Evolutionary conservation across 352 stramenopile genomes (phyloP), one percentile per base, ranked within the genome.

Genomic region (Phytophthora syringae): DNA sequence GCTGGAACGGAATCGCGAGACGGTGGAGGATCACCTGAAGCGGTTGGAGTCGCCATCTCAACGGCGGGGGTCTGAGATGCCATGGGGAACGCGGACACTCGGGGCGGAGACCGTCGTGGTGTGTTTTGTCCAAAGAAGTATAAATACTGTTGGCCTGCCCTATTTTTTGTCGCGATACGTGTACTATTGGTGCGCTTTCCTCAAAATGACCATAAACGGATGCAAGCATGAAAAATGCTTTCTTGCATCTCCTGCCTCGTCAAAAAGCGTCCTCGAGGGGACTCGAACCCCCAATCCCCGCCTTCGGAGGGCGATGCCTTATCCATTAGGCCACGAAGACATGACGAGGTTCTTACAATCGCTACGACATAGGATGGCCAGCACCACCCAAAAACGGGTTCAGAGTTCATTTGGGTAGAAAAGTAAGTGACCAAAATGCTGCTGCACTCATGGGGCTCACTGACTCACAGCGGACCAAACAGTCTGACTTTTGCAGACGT

Each of bases 301-400:
- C 52, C 51, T 49, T 58, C 51, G 51, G 51, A 58, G 51, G 51
- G 51, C 51, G 51, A 58, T 58, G 51, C 51, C 51, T 58, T 58
- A 58, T 58, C 51, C 51, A 58, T 58, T 58, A 58, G 51, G 51
- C 51, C 36, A 58, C 52, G 52, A 50, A 50, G 52, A 60, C 52
- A 50, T 7, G 37, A 42, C 20, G 20, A 18, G 18, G 0, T 1
- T 15, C 7, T 6, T 15, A 16, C 4, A n/a, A 45, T 44, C 9
- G 7, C 13, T n/a, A 45, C 15, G 28, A 15, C 7, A 61, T 53
- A 61, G 28, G 40, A 61, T 5, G 51, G 53, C 40, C 52, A 51
- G 22, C 36, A 58, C 22, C 36, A 39, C 36, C 36, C 50, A 27
- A 51, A 60, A 58, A 25, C 24, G 36, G n/a, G n/a, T n/a, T n/a